A percentile compares a stretch with the other conserved stretches of the same genome.
Evolutionary conservation across 768 basidiomycete species (phyloP).

Genomic region (Panaeolus cyanescens): DNA sequence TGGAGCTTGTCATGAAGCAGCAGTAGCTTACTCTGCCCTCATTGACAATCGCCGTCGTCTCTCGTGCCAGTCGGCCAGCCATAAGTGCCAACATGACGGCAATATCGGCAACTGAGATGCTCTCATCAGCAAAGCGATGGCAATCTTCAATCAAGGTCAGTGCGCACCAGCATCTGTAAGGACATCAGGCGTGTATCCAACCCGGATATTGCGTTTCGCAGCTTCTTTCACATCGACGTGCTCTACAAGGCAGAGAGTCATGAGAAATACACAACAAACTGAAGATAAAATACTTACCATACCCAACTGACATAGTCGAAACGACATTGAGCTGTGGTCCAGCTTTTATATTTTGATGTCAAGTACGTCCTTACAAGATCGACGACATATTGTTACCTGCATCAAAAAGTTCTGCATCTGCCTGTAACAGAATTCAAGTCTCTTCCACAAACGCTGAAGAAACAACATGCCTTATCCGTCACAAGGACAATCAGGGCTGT

Average conservation of each 20-base stretch:
- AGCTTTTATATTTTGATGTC: conserved; percentile 41
- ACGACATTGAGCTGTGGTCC: conserved; percentile 78
- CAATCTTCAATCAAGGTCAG: neutral
- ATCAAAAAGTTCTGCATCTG: conserved; percentile 73
- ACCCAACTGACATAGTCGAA: conserved; percentile 93
- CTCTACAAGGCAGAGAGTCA: conserved; percentile 46
- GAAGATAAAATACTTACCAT: conserved; percentile 47
- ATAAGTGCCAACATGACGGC: conserved; percentile 91
- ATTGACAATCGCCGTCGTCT: conserved; percentile 65
- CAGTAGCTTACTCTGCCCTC: conserved; percentile 56
- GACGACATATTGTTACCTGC: conserved; percentile 35
- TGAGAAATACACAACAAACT: neutral
- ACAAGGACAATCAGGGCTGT: conserved; percentile 65
- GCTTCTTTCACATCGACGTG: conserved; percentile 72
- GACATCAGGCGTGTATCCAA: conserved; percentile 95
- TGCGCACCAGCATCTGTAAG: conserved; percentile 83
- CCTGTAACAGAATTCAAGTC: conserved; percentile 36
- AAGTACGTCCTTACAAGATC: neutral
- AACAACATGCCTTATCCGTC: conserved; percentile 60
- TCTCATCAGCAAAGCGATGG: neutral
- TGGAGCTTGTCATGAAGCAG: neutral
- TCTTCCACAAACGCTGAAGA: neutral
- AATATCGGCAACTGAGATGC: conserved; percentile 77
- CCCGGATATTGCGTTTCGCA: conserved; percentile 58
- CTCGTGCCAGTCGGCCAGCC: conserved; percentile 82